Conservation (phyloP, 495 filamentous ascomycete species). For the Aspergillus diversus region DNA sequence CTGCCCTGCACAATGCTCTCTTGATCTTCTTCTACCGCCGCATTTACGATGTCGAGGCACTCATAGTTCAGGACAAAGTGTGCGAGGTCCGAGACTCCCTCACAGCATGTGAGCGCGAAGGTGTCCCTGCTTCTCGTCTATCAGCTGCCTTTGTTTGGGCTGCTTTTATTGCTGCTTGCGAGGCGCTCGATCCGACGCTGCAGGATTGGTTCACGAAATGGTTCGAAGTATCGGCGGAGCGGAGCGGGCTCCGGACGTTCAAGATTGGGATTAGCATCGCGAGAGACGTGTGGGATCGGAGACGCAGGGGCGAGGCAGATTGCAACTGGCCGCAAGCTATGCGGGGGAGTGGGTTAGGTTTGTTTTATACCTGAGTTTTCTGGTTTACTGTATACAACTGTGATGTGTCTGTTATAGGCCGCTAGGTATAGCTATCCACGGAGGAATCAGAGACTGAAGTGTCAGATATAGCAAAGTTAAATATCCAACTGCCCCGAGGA, state of each 20-base stretch:
- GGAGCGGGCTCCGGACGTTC: constrained; percentile 23
- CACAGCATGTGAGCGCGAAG: constrained; percentile 20
- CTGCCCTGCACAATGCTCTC: constrained; percentile 31
- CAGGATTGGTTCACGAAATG: constrained; percentile 30
- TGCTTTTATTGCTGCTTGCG: constrained; percentile 36
- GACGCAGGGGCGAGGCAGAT: neutral
- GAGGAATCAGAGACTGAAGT: no score
- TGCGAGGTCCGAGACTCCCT: constrained; percentile 26
- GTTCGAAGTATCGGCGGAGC: constrained; percentile 27
- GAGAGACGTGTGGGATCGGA: constrained; percentile 14
- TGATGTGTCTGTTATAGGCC: no score
- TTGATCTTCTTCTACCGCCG: constrained; percentile 38
- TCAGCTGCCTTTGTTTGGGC: constrained; percentile 21
- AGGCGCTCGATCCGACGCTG: constrained; percentile 27
- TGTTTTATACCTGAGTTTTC: constrained; percentile 8
- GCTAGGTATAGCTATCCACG: no score
- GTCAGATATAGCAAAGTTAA: no score
- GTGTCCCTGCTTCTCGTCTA: neutral
- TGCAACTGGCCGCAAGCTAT: constrained; percentile 17
- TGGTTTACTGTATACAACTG: neutral
- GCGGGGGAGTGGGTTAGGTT: neutral
- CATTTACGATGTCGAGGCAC: constrained; percentile 31
- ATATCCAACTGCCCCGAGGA: no score
- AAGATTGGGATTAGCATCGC: constrained; percentile 6
- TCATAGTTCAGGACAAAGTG: constrained; percentile 30